These are phyloP conservation scores for Silybum marianum DNA, from an alignment of 129 eudicot species.

Conservation along the genomic window DNA sequence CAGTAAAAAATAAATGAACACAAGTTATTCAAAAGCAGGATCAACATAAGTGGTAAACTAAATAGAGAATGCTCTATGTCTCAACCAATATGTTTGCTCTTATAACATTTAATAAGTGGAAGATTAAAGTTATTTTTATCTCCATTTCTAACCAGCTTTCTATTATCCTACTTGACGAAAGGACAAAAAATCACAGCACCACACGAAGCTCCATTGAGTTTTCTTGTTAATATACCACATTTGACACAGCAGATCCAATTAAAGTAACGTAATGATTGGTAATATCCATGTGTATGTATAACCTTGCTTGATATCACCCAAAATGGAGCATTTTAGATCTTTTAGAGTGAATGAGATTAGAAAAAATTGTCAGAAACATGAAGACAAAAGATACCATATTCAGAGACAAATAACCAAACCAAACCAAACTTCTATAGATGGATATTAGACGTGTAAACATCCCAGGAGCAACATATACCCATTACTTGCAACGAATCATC, in stretches of 20 bases:
- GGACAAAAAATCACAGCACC: background rate
- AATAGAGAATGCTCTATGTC: background rate
- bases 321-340: slow-evolving; percentile 3
- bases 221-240: background rate
- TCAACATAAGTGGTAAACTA: background rate
- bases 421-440: background rate
- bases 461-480: background rate
- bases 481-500: background rate
- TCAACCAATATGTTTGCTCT: background rate
- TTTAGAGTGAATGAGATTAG: background rate
- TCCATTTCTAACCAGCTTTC: background rate
- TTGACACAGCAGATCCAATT: background rate
- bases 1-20: background rate
- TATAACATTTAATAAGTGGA: background rate
- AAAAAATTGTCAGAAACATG: background rate
- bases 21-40: background rate
- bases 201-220: background rate
- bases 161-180: background rate
- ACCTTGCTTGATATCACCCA: background rate
- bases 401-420: background rate
- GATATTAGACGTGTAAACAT: slow-evolving; percentile 1
- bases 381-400: background rate
- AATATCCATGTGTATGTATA: background rate
- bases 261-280: background rate
- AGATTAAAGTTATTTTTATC: background rate